Percentiles rank a stretch among this genome's conserved stretches.
Conservation (phyloP, 306 rosid species). For the Casuarina cunninghamiana region DNA sequence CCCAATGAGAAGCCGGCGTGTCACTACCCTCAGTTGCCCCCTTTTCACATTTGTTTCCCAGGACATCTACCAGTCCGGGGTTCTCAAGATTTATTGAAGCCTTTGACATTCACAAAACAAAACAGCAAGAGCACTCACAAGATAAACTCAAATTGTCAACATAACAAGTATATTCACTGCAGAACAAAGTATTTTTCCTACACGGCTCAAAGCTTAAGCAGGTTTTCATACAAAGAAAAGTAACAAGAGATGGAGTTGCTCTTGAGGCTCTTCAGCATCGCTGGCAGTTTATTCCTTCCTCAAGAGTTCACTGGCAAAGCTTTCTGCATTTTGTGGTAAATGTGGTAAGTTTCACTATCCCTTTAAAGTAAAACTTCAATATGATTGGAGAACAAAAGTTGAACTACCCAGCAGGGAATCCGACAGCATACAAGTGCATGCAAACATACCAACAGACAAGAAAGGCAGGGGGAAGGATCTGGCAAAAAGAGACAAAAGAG, state of each 20-base stretch:
- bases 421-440: background rate
- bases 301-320: slow-evolving; percentile 20
- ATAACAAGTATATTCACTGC: slow-evolving; percentile 7
- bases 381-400: background rate
- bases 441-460: background rate
- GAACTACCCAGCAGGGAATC: background rate
- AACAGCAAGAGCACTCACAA: slow-evolving; percentile 8
- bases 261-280: slow-evolving; percentile 13
- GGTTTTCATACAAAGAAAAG: slow-evolving; percentile 1
- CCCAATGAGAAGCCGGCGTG: background rate
- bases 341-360: background rate
- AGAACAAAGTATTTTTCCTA: background rate
- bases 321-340: slow-evolving; percentile 32
- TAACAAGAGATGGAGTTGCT: slow-evolving; percentile 3
- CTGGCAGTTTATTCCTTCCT: slow-evolving; percentile 30
- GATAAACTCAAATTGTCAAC: background rate
- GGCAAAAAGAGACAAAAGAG: background rate
- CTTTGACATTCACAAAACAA: background rate
- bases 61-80: background rate
- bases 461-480: background rate
- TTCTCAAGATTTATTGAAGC: background rate
- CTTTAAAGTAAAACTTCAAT: background rate
- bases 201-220: background rate
- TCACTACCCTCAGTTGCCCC: background rate
- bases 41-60: background rate